These are phyloP conservation scores for Pythium biforme DNA, from an alignment of 352 stramenopile species.

Conservation along the genomic window DNA sequence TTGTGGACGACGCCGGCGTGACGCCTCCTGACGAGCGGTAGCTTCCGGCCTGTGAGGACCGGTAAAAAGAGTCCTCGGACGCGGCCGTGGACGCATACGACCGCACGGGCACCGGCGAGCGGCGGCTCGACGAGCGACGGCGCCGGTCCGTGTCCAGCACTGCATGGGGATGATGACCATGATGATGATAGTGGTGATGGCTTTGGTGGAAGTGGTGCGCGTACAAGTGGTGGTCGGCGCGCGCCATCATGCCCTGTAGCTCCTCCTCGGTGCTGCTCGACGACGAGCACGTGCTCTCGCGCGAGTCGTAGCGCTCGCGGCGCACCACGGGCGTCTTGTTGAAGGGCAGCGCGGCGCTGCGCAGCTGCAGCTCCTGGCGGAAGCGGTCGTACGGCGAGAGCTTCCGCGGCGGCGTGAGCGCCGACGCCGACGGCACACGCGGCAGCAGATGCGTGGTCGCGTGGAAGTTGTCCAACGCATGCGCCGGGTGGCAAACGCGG, in stretches of 20 bases:
- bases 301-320: slow-evolving; percentile 24
- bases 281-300: slow-evolving; percentile 24
- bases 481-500: slow-evolving; percentile 7
- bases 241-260: slow-evolving; percentile 1
- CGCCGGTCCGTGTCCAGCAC: not conserved
- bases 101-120: not conserved
- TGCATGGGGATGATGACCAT: not conserved
- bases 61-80: slow-evolving; percentile 23
- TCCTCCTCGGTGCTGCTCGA: slow-evolving; percentile 26
- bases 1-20: slow-evolving; percentile 8
- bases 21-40: slow-evolving; percentile 2
- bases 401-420: slow-evolving; percentile 4
- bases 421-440: not conserved
- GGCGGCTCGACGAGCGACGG: slow-evolving; percentile 3
- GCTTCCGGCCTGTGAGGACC: not conserved
- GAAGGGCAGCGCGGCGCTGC: slow-evolving; percentile 13
- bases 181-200: not conserved
- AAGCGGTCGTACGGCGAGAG: slow-evolving; percentile 18
- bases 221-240: slow-evolving; percentile 1
- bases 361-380: slow-evolving; percentile 20
- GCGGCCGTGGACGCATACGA: slow-evolving; percentile 19
- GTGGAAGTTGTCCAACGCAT: slow-evolving; percentile 17
- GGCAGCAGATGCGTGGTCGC: not conserved
- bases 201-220: not conserved
- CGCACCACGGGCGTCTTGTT: not conserved